phyloP scores from a whole-genome alignment of 371 early-diverging fungal genomes.

The Lichtheimia corymbifera region DNA sequence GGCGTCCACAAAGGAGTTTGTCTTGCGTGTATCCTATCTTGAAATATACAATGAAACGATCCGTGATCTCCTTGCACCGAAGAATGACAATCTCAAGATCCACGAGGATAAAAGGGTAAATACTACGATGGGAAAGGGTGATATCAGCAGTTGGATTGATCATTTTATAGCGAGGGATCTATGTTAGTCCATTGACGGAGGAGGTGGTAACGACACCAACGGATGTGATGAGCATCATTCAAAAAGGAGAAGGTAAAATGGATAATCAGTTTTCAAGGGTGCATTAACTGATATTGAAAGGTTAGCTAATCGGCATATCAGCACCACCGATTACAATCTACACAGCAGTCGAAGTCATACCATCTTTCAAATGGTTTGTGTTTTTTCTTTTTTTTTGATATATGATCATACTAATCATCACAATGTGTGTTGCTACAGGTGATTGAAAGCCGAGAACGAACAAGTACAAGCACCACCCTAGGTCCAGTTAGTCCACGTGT shows the following conservation, averaged over 20 bases:
- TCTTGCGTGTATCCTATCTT: conserved; percentile 90
- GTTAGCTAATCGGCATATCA: conserved; percentile 73
- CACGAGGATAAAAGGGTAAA: conserved; percentile 72
- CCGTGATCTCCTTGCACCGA: conserved; percentile 84
- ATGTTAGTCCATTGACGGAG: conserved; percentile 85
- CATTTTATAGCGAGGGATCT: conserved; percentile 74
- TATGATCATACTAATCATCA: too few species aligned
- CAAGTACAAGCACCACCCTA: conserved; percentile 5
- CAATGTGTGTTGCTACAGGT: conserved; percentile 9
- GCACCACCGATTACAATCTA: conserved; percentile 85
- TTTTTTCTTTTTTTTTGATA: neutral
- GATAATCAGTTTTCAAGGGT: neutral
- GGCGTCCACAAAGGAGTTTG: conserved; percentile 69
- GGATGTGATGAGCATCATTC: conserved; percentile 79
- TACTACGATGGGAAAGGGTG: neutral
- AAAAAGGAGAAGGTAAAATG: conserved; percentile 67
- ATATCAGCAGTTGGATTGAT: neutral
- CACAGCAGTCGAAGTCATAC: conserved; percentile 90
- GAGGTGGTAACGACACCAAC: conserved; percentile 84
- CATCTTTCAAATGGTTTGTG: conserved; percentile 82
- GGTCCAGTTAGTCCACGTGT: neutral
- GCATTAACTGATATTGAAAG: neutral
- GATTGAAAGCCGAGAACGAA: conserved; percentile 24
- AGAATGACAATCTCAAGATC: conserved; percentile 76
- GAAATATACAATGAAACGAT: conserved; percentile 98